Evolutionary conservation across 305 asterid species (phyloP), one percentile per base, ranked within the genome.

Genomic region (Stenogyne calaminthoides): DNA sequence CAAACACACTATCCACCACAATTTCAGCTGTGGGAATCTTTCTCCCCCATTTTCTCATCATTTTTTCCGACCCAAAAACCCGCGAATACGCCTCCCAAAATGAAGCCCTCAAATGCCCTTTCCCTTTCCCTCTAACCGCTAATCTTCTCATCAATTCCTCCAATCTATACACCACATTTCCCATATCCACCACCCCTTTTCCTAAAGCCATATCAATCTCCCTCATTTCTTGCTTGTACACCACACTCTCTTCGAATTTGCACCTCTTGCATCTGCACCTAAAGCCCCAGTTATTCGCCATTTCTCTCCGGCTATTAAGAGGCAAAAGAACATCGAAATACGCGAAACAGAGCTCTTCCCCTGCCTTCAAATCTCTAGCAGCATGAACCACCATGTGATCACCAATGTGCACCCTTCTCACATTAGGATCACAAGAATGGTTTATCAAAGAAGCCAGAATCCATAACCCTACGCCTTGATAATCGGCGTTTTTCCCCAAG

Each of bases 341-440:
- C 9, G 92, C 87, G 20, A 84, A 86, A 2, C 90, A 86, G 3
- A 91, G 87, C 82, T 91, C 97, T 69, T 93, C 97, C 8, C 97
- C 96, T 0, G 87, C 90, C 85, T 88, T 91, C 69, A 93, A 32
- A 6, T 93, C 96, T 55, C 88, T 79, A n/a, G 90, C 58, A 46
- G 97, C 94, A 72, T 88, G 96, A 42, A 93, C 85, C 18, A 80
- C 52, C 9, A 88, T 75, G 9, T 91, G 83, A 67, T 93, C 96
- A 5, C 98, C 98, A 22, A 93, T 60, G 79, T 91, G 97, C 77
- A 88, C 72, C 0, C 96, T 87, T 83, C 97, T 80, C 19, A 76
- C 90, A 18, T 89, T 93, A 3, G 98, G 98, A 60, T 87, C 87
- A 47, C 97, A 93, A 1, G 98, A 91, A 72, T 91, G 97, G 78